A percentile compares a stretch with the other conserved stretches of the same genome.
Evolutionary conservation across 176 grass and related monocot species (phyloP).

Genomic region (Musa troglodytarum): DNA sequence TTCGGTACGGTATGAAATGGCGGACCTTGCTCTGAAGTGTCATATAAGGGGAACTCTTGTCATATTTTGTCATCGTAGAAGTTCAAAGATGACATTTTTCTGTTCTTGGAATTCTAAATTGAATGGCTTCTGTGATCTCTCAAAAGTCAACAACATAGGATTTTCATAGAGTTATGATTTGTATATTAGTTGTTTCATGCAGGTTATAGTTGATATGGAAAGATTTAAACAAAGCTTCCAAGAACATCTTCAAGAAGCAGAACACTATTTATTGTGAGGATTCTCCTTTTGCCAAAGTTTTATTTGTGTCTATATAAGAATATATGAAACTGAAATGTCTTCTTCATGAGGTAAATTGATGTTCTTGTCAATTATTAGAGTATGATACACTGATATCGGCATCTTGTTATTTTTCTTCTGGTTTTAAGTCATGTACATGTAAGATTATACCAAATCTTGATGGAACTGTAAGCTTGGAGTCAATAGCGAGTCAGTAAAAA

Average conservation of each 20-base stretch:
- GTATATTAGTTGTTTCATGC: conserved; percentile 24
- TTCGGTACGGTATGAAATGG: too few relatives aligned
- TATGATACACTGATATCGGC: not conserved
- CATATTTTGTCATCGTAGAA: too few relatives aligned
- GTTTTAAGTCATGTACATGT: too few relatives aligned
- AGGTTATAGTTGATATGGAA: conserved; percentile 82
- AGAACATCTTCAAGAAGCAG: conserved; percentile 47
- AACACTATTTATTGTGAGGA: conserved; percentile 50
- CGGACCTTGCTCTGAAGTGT: too few relatives aligned
- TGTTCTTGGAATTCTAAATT: not conserved
- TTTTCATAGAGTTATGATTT: not conserved
- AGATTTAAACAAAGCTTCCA: conserved; percentile 57
- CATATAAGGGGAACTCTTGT: too few relatives aligned
- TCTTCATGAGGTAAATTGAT: conserved; percentile 1
- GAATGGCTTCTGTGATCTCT: not conserved
- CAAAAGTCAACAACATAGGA: not conserved
- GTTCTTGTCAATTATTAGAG: not conserved
- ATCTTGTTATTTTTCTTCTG: too few relatives aligned
- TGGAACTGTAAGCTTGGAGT: too few relatives aligned
- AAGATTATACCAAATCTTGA: too few relatives aligned
- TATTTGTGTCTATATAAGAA: not conserved
- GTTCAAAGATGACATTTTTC: not conserved
- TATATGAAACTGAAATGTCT: conserved; percentile 9
- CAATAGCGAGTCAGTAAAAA: too few relatives aligned
- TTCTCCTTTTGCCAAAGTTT: conserved; percentile 9